Base-by-base conservation (phyloP, 106 monocot genomes). In the Dioscorea alata region DNA sequence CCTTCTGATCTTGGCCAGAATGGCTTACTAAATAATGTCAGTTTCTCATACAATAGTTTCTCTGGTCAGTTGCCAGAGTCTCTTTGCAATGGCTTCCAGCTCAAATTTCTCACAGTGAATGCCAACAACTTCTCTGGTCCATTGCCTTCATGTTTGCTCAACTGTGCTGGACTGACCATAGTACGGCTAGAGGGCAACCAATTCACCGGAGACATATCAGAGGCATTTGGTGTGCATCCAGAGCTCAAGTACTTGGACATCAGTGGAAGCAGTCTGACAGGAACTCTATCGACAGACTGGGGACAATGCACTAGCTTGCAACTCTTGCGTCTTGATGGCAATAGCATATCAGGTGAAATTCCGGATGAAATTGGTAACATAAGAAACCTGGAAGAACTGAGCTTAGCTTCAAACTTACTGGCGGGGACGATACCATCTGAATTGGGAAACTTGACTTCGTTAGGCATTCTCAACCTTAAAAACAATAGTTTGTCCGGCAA, bases 11-110 rank as follows among this genome's bases (percentile, higher is more conserved):
- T 94, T 58, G 94, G 94, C 20, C 53, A 65, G 60, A 69, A 83
- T 18, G 63, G 64, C 4, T 3, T n/a, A 0, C 48, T 94, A 12
- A 0, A 1, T 2, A 32, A 17, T 15, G 72, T 87, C 54, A 75
- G 73, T 64, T 78, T 94, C 53, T 51, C 83, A 4, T 67, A 81
- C 61, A 95, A 95, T 53, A 74, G 73, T 61, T 86, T 95, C 71
- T 53, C 63, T 2, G 88, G 94, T 9, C 49, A 63, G 35, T 48
- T 94, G 53, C 90, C 94, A 0, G 57, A 33, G 9, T 23, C 8
- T 12, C 24, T 95, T 13, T 95, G 94, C 64, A 69, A 24, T 2
- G 85, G 90, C 19, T 75, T 74, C 66, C 1, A 1, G 0, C 71
- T 94, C n/a, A 6, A 54, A 3, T 17, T 71, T 52, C 61, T 94